Evolutionary conservation across 2,329 filamentous ascomycete species (phyloP).

Genomic region (Fusarium oxysporum): DNA sequence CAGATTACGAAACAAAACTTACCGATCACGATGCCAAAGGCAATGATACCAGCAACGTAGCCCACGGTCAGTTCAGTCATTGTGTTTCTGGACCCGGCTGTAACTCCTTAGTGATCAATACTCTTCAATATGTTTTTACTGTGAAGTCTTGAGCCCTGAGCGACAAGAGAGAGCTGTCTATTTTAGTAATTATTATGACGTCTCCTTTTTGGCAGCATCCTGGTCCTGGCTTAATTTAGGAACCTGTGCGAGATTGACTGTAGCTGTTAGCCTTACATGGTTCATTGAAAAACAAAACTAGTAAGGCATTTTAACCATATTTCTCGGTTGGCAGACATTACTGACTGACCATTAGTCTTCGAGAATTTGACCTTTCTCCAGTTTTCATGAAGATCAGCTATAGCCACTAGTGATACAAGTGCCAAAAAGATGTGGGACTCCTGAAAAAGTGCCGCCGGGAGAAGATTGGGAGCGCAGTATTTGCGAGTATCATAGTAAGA

Average conservation of each 20-base stretch:
- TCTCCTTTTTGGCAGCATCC: background rate
- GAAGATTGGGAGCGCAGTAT: background rate
- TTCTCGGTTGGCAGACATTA: background rate
- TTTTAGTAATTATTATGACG: background rate
- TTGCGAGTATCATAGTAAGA: background rate
- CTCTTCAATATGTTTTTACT: background rate
- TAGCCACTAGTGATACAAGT: background rate
- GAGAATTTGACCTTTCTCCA: background rate
- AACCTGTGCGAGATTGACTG: background rate
- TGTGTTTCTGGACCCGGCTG: background rate
- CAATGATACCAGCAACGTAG: slow-evolving; percentile 43
- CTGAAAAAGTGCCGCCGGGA: too few relatives aligned
- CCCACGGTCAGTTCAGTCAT: slow-evolving; percentile 40
- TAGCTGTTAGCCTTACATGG: background rate
- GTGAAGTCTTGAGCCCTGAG: background rate
- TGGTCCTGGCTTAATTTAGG: background rate
- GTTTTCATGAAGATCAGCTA: background rate
- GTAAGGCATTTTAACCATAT: background rate
- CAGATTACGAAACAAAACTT: background rate
- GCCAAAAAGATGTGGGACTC: background rate
- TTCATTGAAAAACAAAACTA: background rate
- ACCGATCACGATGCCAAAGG: slow-evolving; percentile 38
- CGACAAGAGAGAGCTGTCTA: background rate
- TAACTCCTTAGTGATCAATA: background rate
- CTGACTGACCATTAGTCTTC: background rate